Conservation (phyloP, 441 rosid genomes). For the Adansonia madagascariensis region DNA sequence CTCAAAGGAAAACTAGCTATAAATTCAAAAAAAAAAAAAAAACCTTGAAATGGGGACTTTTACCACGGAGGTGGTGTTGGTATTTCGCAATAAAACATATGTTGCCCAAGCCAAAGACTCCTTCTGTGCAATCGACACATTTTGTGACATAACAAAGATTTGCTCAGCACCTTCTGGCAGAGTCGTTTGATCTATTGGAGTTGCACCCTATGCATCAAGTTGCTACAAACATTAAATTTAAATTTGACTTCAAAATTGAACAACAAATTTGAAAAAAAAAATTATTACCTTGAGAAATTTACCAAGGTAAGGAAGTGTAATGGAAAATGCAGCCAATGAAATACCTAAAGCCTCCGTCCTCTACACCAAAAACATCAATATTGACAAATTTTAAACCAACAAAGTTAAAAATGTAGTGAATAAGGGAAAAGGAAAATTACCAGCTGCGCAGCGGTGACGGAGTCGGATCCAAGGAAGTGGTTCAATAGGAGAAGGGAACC, state of each 20-base stretch:
- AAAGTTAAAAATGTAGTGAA: not conserved
- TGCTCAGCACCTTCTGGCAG: conserved; percentile 72
- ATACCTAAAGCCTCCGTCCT: conserved; percentile 84
- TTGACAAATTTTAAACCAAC: not conserved
- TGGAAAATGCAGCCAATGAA: conserved; percentile 75
- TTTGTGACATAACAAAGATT: conserved; percentile 66
- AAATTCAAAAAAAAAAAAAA: not conserved
- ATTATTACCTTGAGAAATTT: conserved; percentile 73
- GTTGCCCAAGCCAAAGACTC: conserved; percentile 92
- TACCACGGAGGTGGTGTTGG: conserved; percentile 76
- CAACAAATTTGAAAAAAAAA: not conserved
- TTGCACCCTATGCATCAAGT: conserved; percentile 54
- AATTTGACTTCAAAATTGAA: not conserved
- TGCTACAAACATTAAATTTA: not conserved
- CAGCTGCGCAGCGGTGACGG: conserved; percentile 61
- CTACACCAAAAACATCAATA: conserved; percentile 32
- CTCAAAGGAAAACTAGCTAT: conserved; percentile 17
- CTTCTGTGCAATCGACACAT: conserved; percentile 48
- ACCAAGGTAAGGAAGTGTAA: conserved; percentile 78
- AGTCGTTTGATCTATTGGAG: conserved; percentile 42
- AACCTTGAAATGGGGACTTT: not conserved
- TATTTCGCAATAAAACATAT: conserved; percentile 74
- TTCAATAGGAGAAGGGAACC: conserved; percentile 78
- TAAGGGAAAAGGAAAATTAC: conserved; percentile 37
- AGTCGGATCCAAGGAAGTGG: conserved; percentile 66